Percentiles rank a stretch among this genome's conserved stretches.
These are phyloP conservation scores for Populus deltoides DNA, from an alignment of 345 rosid species.

Conservation along the genomic window DNA sequence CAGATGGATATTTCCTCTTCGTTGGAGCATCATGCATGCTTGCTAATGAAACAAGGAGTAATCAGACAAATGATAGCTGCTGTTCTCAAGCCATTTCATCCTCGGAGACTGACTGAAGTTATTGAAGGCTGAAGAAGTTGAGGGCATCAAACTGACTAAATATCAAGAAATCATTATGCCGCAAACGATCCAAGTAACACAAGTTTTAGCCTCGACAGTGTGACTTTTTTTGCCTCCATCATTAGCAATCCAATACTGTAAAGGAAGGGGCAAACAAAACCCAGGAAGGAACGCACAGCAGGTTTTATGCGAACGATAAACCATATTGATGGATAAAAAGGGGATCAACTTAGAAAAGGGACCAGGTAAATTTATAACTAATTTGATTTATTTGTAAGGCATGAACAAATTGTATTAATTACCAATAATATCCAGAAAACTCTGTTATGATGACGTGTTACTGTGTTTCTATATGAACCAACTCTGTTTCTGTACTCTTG, in stretches of 20 bases:
- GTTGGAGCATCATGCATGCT: background rate
- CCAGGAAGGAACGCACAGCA: background rate
- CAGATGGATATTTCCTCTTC: background rate
- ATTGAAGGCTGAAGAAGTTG: background rate
- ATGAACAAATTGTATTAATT: background rate
- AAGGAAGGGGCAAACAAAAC: background rate
- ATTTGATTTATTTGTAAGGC: background rate
- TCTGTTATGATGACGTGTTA: background rate
- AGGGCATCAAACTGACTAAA: background rate
- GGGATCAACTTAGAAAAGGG: background rate
- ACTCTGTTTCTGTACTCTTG: slow-evolving; percentile 7
- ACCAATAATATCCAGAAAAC: background rate
- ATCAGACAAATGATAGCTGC: background rate
- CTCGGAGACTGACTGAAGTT: background rate
- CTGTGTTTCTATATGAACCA: background rate
- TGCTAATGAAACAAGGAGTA: background rate
- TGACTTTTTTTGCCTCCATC: too few relatives aligned
- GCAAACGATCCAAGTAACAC: background rate
- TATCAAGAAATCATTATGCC: background rate
- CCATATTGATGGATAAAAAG: background rate
- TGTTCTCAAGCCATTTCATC: background rate
- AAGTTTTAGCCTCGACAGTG: background rate
- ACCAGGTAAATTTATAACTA: background rate
- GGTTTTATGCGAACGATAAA: background rate
- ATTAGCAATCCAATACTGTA: background rate